Evolutionary conservation across 257 asterid genomes (phyloP).

Genomic region (Sherardia arvensis): DNA sequence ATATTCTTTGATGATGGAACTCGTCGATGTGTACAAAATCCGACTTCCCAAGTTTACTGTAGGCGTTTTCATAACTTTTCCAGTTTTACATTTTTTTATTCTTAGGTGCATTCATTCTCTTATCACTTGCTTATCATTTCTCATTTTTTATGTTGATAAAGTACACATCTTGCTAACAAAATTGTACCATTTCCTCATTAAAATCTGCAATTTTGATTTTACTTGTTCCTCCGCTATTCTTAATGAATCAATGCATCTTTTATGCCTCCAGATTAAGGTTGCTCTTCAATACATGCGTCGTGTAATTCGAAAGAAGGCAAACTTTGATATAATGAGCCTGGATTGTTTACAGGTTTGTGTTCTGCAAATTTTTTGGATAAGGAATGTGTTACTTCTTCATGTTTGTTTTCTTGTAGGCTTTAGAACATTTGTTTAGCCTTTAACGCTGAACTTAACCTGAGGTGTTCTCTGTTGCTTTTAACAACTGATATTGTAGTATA

Average conservation of each 20-base stretch:
- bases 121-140: too few species aligned
- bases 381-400: slow-evolving; percentile 11
- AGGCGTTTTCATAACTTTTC: slow-evolving; percentile 16
- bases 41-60: slow-evolving; percentile 93
- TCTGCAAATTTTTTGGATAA: slow-evolving; percentile 11
- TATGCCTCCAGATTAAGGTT: slow-evolving; percentile 62
- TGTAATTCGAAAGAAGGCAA: slow-evolving; percentile 81
- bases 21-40: slow-evolving; percentile 84
- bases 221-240: too few species aligned
- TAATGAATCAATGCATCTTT: background rate
- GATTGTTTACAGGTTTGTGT: slow-evolving; percentile 62
- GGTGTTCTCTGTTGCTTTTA: background rate
- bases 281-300: slow-evolving; percentile 93
- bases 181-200: too few species aligned
- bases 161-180: too few species aligned
- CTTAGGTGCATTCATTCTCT: background rate
- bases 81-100: background rate
- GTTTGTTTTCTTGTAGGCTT: background rate
- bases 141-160: background rate
- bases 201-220: too few species aligned
- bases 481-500: background rate
- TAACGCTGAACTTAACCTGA: background rate
- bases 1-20: slow-evolving; percentile 93
- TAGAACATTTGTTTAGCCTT: background rate
- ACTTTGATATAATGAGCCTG: slow-evolving; percentile 78